Evolutionary conservation across 768 basidiomycete species (phyloP).

Genomic region (Candolleomyces efflorescens): DNA sequence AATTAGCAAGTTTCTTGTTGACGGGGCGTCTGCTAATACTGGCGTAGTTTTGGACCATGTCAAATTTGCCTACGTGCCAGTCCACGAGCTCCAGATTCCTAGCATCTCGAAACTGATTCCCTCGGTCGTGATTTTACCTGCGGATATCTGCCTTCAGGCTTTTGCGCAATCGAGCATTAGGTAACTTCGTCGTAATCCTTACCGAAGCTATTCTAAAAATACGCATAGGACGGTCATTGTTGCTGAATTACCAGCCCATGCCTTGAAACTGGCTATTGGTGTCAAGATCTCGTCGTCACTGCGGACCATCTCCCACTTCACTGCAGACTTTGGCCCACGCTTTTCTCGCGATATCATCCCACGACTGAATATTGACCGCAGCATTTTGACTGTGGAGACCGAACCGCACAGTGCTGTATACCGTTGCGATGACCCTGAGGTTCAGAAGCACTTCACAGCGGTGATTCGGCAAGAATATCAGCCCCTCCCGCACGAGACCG

Average conservation of each 20-base stretch:
- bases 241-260: slow-evolving; percentile 39
- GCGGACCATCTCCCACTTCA: slow-evolving; percentile 57
- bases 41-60: slow-evolving; percentile 20
- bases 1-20: slow-evolving; percentile 27
- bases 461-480: slow-evolving; percentile 42
- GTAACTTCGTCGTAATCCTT: slow-evolving; percentile 21
- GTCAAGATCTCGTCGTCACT: slow-evolving; percentile 56
- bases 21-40: slow-evolving; percentile 29
- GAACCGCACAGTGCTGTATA: slow-evolving; percentile 50
- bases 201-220: neutral
- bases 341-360: slow-evolving; percentile 49
- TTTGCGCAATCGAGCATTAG: slow-evolving; percentile 52
- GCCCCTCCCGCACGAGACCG: slow-evolving; percentile 34
- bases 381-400: slow-evolving; percentile 39
- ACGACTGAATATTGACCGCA: slow-evolving; percentile 38
- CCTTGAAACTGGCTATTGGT: slow-evolving; percentile 49
- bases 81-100: slow-evolving; percentile 49
- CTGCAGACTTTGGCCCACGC: slow-evolving; percentile 52
- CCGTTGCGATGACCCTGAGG: slow-evolving; percentile 34
- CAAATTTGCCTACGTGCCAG: slow-evolving; percentile 38
- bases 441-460: slow-evolving; percentile 50
- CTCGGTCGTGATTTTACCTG: slow-evolving; percentile 35
- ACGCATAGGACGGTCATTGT: slow-evolving; percentile 41
- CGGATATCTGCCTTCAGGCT: slow-evolving; percentile 38
- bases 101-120: slow-evolving; percentile 41